Conservation (phyloP, 305 asterid species). For the Rubia occidens region DNA sequence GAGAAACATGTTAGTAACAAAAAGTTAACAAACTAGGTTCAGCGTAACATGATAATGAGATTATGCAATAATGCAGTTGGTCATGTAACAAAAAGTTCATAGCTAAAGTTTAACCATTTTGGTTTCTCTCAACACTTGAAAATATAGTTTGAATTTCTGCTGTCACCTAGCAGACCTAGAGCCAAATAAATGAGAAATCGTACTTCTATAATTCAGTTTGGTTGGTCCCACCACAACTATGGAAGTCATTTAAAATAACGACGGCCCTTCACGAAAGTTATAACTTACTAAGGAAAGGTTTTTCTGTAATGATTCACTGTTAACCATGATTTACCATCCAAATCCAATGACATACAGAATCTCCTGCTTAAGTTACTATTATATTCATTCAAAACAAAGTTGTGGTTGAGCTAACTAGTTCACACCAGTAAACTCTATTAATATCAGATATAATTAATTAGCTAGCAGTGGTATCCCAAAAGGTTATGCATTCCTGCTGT, state of each 20-base stretch:
- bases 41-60: background rate
- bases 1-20: slow-evolving; percentile 13
- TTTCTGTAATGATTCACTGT: background rate
- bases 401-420: background rate
- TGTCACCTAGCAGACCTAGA: background rate
- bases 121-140: background rate
- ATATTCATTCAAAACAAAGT: background rate
- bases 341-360: background rate
- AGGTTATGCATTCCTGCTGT: background rate
- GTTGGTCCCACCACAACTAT: background rate
- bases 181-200: background rate
- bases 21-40: background rate
- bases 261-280: background rate
- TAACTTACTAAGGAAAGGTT: background rate
- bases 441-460: background rate
- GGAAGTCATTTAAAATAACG: background rate
- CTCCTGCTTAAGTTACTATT: background rate
- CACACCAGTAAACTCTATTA: background rate
- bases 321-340: background rate
- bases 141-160: background rate
- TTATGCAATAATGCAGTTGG: background rate
- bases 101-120: background rate
- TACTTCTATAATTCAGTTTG: background rate
- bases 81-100: background rate
- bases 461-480: background rate